phyloP scores from a whole-genome alignment of 2,329 filamentous ascomycete species.

The Trichoderma sp. region DNA sequence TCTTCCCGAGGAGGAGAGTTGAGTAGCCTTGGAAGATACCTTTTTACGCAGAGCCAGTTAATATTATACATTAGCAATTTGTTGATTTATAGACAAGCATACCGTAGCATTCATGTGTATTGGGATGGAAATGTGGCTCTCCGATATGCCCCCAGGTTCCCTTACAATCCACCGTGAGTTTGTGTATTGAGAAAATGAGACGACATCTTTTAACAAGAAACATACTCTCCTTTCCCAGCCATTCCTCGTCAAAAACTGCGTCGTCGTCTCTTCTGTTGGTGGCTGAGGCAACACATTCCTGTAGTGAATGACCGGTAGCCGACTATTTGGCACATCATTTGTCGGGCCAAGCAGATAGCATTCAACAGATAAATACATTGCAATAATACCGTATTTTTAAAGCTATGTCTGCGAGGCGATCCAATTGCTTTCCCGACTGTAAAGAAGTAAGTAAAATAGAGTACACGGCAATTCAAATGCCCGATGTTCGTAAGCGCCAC shows the following conservation, averaged over 20 bases:
- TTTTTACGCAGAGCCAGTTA: background rate
- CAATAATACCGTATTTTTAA: background rate
- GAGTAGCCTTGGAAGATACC: background rate
- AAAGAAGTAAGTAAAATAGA: background rate
- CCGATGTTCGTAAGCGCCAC: too few species aligned
- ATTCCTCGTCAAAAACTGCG: background rate
- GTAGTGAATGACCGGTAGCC: background rate
- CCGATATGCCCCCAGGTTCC: background rate
- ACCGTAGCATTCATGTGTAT: constrained; percentile 1
- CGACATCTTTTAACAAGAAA: background rate
- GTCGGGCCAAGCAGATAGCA: background rate
- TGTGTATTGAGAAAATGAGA: background rate
- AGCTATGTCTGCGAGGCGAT: background rate
- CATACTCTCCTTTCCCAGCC: background rate
- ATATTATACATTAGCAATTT: too few species aligned
- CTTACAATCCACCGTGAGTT: background rate
- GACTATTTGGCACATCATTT: background rate
- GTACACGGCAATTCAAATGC: background rate
- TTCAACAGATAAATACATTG: background rate
- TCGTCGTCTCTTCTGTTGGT: background rate
- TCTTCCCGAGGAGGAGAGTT: background rate
- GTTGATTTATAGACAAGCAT: too few species aligned
- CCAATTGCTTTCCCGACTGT: background rate
- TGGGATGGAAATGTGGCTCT: background rate
- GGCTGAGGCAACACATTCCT: background rate